Evolutionary conservation across 768 basidiomycete genomes (phyloP), one percentile per base, ranked within the genome.

Genomic region (Lactifluus echinatus): DNA sequence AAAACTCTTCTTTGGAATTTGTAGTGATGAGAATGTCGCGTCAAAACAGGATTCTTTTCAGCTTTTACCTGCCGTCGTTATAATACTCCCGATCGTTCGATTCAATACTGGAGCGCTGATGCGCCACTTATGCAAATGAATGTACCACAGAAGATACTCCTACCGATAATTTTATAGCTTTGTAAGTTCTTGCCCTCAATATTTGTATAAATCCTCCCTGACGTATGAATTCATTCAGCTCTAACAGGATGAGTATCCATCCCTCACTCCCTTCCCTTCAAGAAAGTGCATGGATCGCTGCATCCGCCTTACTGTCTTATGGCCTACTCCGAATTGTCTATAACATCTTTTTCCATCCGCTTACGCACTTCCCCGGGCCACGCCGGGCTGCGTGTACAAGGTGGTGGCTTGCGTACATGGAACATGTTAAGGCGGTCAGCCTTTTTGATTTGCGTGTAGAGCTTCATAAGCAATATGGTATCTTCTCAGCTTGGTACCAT

Each of bases 391-490:
- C 58, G 28, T 59, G 58, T 31, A 56, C 58, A 19, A 59, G 42
- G 2, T 21, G 21, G 43, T 59, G 58, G 58, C 58, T 59, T n/a
- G 58, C 58, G 12, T 59, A 59, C 36, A 56, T 50, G 48, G 48
- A 59, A 4, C 26, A 56, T 12, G 46, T 29, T 11, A 59, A 12
- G 43, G 42, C 42, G 1, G 33, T 59, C 34, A 56, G 54, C 23
- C 47, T 59, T 14, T 29, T 54, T 11, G 49, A 49, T 21, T 39
- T 59, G 5, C 58, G 58, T n/a, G 8, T 23, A 1, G 54, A 59
- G 10, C 54, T 59, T 2, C 58, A 59, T 26, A 26, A 31, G 28
- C 39, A 39, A 50, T 59, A 59, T n/a, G 58, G 58, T 56, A 26
- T 4, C 12, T n/a, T 21, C 11, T 36, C 12, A 11, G 5, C 23